Conservation (phyloP, 225 moss, liverwort and hornwort genomes). For the Lunularia cruciata region DNA sequence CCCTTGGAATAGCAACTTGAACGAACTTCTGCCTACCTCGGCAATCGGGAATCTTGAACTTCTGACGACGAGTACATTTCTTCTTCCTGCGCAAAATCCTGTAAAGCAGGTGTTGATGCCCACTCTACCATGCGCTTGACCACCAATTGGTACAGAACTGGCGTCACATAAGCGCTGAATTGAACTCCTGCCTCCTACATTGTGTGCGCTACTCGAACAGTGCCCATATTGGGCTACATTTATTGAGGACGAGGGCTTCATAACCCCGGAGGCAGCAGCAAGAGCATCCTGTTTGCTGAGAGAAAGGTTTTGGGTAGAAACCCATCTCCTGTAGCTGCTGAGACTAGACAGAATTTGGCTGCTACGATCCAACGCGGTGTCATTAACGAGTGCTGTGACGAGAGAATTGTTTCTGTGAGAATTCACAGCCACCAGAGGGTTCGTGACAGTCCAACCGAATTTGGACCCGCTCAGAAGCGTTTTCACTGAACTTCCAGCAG, state of each 20-base stretch:
- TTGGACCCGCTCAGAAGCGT: neutral
- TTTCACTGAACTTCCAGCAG: neutral
- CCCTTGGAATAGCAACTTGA: neutral
- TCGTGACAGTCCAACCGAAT: neutral
- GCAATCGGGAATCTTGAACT: constrained; percentile 8
- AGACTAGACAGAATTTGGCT: neutral
- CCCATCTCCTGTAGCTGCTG: constrained; percentile 13
- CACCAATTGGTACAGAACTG: neutral
- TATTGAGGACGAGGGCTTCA: constrained; percentile 10
- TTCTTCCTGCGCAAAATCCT: neutral
- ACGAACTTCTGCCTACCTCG: neutral
- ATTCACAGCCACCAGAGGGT: neutral
- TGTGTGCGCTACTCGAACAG: neutral
- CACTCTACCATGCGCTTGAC: neutral
- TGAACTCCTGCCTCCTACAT: neutral
- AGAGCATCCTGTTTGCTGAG: neutral
- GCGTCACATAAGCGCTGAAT: constrained; percentile 2
- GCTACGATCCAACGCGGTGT: neutral
- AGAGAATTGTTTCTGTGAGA: neutral
- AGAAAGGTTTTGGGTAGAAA: neutral
- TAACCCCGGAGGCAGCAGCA: too few relatives aligned
- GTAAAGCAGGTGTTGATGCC: constrained; percentile 11
- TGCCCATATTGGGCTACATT: neutral
- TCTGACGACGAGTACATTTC: neutral
- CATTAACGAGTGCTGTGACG: neutral